Conservation (phyloP, 805 yeast genomes). For the Myxozyma mucilagina region DNA sequence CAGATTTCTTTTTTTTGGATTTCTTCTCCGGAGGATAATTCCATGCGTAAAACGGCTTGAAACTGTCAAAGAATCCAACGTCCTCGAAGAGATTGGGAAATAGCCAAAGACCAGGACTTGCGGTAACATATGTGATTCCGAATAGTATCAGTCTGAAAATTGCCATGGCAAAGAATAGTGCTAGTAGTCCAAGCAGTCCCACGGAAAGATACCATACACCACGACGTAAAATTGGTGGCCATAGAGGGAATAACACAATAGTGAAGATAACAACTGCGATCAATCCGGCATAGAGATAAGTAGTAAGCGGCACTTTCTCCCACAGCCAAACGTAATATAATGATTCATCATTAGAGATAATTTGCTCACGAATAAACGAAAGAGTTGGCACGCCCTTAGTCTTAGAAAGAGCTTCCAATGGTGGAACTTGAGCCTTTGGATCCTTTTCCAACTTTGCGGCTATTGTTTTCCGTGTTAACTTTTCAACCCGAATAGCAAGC, state of each 20-base stretch:
- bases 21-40: slow-evolving; percentile 41
- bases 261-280: slow-evolving; percentile 65
- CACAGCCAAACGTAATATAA: slow-evolving; percentile 81
- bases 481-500: slow-evolving; percentile 69
- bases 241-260: slow-evolving; percentile 80
- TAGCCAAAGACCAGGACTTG: slow-evolving; percentile 84
- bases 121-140: slow-evolving; percentile 55
- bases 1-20: slow-evolving; percentile 14
- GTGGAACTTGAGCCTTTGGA: slow-evolving; percentile 25
- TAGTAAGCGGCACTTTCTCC: slow-evolving; percentile 66
- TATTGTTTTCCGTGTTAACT: slow-evolving; percentile 55
- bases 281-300: slow-evolving; percentile 61
- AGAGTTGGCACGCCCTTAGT: slow-evolving; percentile 52
- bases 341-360: slow-evolving; percentile 41
- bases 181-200: slow-evolving; percentile 70
- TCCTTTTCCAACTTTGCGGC: slow-evolving; percentile 18
- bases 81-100: slow-evolving; percentile 96
- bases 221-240: slow-evolving; percentile 87
- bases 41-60: slow-evolving; percentile 86
- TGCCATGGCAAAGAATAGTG: slow-evolving; percentile 73
- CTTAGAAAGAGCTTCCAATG: slow-evolving; percentile 21
- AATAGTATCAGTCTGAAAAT: slow-evolving; percentile 74
- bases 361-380: slow-evolving; percentile 42
- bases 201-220: slow-evolving; percentile 91
- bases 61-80: slow-evolving; percentile 90